phyloP scores from a whole-genome alignment of 352 stramenopile genomes.

The Phytopythium boreale region DNA sequence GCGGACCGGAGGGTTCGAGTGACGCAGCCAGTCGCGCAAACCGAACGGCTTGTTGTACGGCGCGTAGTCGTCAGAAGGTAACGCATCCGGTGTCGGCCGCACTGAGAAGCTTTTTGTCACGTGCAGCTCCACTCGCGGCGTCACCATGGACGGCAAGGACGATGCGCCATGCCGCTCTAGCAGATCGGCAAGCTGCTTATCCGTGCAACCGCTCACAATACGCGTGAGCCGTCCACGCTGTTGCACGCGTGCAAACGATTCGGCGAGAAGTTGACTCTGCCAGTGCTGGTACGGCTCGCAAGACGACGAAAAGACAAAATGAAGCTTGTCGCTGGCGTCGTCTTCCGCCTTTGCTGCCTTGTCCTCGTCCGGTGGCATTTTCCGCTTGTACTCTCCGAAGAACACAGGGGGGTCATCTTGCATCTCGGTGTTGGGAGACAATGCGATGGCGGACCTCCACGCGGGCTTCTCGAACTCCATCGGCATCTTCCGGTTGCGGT shows the following conservation, averaged over 20 bases:
- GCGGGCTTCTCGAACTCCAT: conserved; percentile 47
- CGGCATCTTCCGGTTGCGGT: conserved; percentile 60
- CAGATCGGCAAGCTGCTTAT: conserved; percentile 36
- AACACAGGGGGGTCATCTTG: conserved; percentile 27
- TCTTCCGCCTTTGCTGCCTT: conserved; percentile 23
- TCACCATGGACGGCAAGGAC: conserved; percentile 8
- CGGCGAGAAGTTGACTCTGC: conserved; percentile 67
- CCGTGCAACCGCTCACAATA: conserved; percentile 61
- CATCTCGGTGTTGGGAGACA: conserved; percentile 26
- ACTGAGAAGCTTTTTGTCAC: conserved; percentile 52
- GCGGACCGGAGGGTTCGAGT: conserved; percentile 55
- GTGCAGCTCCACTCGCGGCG: conserved; percentile 51
- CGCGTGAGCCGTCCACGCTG: conserved; percentile 66
- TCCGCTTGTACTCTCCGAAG: conserved; percentile 50
- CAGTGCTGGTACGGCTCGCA: conserved; percentile 65
- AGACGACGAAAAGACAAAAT: conserved; percentile 76
- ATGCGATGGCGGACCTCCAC: conserved; percentile 46
- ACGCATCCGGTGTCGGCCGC: conserved; percentile 17
- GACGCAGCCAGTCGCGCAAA: conserved; percentile 64
- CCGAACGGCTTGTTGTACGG: conserved; percentile 75
- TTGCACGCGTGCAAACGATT: conserved; percentile 55
- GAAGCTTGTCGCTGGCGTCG: conserved; percentile 50
- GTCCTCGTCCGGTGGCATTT: conserved; percentile 5
- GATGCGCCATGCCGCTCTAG: conserved; percentile 28
- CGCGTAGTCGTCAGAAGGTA: conserved; percentile 34